Evolutionary conservation across 2,329 filamentous ascomycete genomes (phyloP), one percentile per base, ranked within the genome.

Genomic region (Stemphylium beticola): DNA sequence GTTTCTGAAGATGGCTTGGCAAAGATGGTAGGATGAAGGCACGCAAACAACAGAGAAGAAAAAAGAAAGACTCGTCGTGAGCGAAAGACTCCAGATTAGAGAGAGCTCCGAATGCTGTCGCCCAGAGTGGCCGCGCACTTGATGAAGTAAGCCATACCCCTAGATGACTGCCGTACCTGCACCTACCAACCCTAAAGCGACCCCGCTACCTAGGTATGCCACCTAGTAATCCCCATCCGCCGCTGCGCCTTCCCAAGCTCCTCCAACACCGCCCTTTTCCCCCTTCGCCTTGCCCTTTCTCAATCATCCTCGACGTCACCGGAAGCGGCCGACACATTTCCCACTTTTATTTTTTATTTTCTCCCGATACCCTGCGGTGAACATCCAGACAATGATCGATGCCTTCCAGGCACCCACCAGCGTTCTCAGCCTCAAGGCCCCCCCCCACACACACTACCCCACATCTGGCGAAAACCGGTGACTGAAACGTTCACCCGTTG

Each of bases 361-460:
- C 32, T 42, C 26, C 10, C 34, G 36, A 31, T 45, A 34, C 47
- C 41, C 39, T 44, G 18, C 14, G 50, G 49, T 48, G 20, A 47
- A 18, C 15, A 4, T 29, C 34, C 38, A 24, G n/a, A 37, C 38
- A 24, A 24, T 39, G 57, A 24, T 54, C 32, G 57, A 24, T 52
- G 53, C 47, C 52, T 58, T 29, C 26, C 55, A 63, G 55, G 60
- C 60, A 60, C 26, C 54, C 48, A 54, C 34, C 26, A n/a, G n/a
- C n/a, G 17, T 46, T 33, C 39, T 41, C 39, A 42, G 38, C 34
- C 20, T 41, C 54, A 56, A 29, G 3, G 2, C 26, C 32, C 64
- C 61, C 68, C 26, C 32, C 64, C 61, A 67, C 67, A 68, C 66
- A 64, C 62, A 38, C 44, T 46, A 31, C 47, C 48, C 67, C 61